Conservation (phyloP, 768 basidiomycete species). For the Suillus plorans region DNA sequence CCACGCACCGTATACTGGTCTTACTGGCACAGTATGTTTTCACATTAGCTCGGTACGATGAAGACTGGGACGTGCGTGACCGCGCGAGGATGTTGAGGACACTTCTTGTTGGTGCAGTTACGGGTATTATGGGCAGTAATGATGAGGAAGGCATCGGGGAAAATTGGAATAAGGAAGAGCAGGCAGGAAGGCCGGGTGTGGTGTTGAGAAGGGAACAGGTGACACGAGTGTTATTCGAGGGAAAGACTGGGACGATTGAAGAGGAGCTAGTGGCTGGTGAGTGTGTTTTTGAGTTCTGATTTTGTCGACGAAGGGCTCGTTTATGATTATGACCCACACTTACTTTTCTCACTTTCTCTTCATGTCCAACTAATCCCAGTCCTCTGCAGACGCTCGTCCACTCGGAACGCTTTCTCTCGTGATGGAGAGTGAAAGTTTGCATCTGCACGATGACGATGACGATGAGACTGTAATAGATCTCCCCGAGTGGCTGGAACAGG, state of each 20-base stretch:
- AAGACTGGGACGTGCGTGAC: conserved; percentile 88
- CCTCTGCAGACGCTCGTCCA: conserved; percentile 35
- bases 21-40: conserved; percentile 74
- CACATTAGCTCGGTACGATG: conserved; percentile 83
- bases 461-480: conserved; percentile 37
- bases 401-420: conserved; percentile 71
- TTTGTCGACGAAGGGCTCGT: conserved; percentile 4
- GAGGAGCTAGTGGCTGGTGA: conserved; percentile 37
- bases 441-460: conserved; percentile 41
- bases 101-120: conserved; percentile 57
- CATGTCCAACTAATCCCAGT: conserved; percentile 21
- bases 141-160: conserved; percentile 39
- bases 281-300: conserved; percentile 11
- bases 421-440: conserved; percentile 42
- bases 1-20: conserved; percentile 46
- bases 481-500: conserved; percentile 88
- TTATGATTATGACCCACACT: background rate
- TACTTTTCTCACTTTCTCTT: conserved; percentile 8
- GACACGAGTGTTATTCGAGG: conserved; percentile 73
- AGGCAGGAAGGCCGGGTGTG: conserved; percentile 46
- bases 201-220: conserved; percentile 83
- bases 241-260: conserved; percentile 54
- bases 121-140: conserved; percentile 36
- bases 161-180: background rate
- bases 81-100: conserved; percentile 77